Percentiles rank a stretch among this genome's conserved stretches.
Conservation (phyloP, 2,329 filamentous ascomycete species). For the Keithomyces neogunnii region DNA sequence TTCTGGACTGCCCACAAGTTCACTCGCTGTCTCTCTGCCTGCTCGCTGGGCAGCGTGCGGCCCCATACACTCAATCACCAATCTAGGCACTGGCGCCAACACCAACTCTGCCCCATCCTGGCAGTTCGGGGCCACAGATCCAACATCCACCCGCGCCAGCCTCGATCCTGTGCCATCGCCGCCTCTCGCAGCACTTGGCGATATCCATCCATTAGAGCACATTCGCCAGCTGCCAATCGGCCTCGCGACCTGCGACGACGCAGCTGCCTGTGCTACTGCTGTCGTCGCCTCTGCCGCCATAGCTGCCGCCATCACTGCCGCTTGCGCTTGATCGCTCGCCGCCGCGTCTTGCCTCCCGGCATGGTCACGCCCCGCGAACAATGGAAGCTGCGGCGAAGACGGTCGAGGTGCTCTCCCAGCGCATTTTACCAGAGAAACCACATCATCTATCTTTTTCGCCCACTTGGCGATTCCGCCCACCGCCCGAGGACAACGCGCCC, state of each 20-base stretch:
- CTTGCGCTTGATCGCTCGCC: conserved; percentile 1
- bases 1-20: background rate
- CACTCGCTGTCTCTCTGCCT: background rate
- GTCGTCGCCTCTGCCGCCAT: background rate
- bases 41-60: background rate
- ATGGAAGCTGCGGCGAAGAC: conserved; percentile 53
- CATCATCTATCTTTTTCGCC: conserved; percentile 44
- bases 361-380: conserved; percentile 31
- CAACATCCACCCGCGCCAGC: conserved; percentile 1
- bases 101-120: background rate
- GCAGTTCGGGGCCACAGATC: background rate
- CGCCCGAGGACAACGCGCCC: conserved; percentile 29
- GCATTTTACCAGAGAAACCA: conserved; percentile 41
- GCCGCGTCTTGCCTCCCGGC: conserved; percentile 18
- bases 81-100: conserved; percentile 2
- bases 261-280: conserved; percentile 1
- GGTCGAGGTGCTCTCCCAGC: conserved; percentile 44
- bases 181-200: conserved; percentile 1
- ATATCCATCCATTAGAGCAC: background rate
- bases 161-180: conserved; percentile 1
- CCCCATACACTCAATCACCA: background rate
- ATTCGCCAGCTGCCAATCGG: background rate
- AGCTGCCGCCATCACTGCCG: background rate
- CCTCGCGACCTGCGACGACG: background rate
- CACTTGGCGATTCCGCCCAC: conserved; percentile 37